Evolutionary conservation across 1,284 basidiomycete species (phyloP).

Genomic region (Ustilago crameri): DNA sequence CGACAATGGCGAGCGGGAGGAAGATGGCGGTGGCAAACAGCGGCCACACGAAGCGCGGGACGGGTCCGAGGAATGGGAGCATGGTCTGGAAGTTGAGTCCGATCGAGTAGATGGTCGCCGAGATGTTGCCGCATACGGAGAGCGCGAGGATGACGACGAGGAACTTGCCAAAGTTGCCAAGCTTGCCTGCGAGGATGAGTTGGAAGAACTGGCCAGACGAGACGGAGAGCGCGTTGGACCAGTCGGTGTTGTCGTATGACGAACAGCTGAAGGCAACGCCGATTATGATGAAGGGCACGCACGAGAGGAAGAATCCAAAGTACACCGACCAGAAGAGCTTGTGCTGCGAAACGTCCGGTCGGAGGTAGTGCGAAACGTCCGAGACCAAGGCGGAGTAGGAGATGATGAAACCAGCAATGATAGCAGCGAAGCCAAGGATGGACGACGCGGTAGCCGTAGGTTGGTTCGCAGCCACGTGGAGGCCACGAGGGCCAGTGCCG

Average conservation of each 20-base stretch:
- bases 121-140: slow-evolving; percentile 81
- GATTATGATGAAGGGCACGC: slow-evolving; percentile 73
- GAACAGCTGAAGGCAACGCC: slow-evolving; percentile 72
- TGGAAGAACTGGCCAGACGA: slow-evolving; percentile 77
- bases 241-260: slow-evolving; percentile 73
- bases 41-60: slow-evolving; percentile 89
- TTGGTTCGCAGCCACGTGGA: slow-evolving; percentile 71
- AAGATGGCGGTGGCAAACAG: slow-evolving; percentile 81
- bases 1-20: slow-evolving; percentile 75
- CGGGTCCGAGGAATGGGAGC: slow-evolving; percentile 79
- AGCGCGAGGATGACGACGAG: slow-evolving; percentile 83
- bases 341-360: slow-evolving; percentile 70
- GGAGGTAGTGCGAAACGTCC: slow-evolving; percentile 69
- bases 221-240: slow-evolving; percentile 65
- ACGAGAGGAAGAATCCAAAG: slow-evolving; percentile 74
- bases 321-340: slow-evolving; percentile 74
- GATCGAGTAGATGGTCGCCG: slow-evolving; percentile 74
- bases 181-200: slow-evolving; percentile 76
- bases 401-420: slow-evolving; percentile 74
- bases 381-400: slow-evolving; percentile 69
- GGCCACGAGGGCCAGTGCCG: slow-evolving; percentile 72
- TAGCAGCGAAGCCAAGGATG: slow-evolving; percentile 73
- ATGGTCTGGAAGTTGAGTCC: slow-evolving; percentile 64
- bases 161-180: slow-evolving; percentile 82
- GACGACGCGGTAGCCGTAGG: slow-evolving; percentile 70